Evolutionary conservation across 2,329 filamentous ascomycete species (phyloP).

Genomic region (Rhexocercosporidium sp.): DNA sequence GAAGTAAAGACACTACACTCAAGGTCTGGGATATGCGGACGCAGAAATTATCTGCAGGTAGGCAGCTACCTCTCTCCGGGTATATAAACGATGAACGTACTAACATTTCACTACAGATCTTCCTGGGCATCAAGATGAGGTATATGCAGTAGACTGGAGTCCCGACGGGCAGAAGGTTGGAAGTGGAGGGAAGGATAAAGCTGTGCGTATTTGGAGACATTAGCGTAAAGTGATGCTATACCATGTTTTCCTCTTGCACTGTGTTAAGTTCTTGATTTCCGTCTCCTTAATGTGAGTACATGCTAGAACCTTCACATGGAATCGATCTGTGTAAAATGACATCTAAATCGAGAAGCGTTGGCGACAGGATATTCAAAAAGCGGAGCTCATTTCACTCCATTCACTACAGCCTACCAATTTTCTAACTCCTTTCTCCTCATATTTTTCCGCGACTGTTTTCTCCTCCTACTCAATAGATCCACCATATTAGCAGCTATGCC

Average conservation of each 20-base stretch:
- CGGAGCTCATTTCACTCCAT: too few relatives aligned
- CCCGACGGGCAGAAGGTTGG: slow-evolving; percentile 87
- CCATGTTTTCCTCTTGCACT: not conserved
- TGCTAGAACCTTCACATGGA: too few relatives aligned
- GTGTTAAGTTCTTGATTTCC: not conserved
- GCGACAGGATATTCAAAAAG: too few relatives aligned
- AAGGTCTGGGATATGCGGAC: slow-evolving; percentile 94
- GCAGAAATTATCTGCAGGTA: slow-evolving; percentile 70
- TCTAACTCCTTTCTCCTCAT: too few relatives aligned
- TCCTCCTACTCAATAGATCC: too few relatives aligned
- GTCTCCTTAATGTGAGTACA: too few relatives aligned
- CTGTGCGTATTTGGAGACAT: slow-evolving; percentile 69
- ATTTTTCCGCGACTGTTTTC: too few relatives aligned
- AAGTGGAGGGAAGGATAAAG: slow-evolving; percentile 92
- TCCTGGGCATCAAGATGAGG: slow-evolving; percentile 89
- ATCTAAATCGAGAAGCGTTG: too few relatives aligned
- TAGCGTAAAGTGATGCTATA: slow-evolving; percentile 41
- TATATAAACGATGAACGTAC: not conserved
- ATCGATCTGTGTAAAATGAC: too few relatives aligned
- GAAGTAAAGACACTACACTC: slow-evolving; percentile 85
- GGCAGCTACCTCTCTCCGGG: slow-evolving; percentile 25
- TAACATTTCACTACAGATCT: slow-evolving; percentile 62
- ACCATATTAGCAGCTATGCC: too few relatives aligned
- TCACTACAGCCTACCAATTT: too few relatives aligned
- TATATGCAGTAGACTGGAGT: slow-evolving; percentile 95